Evolutionary conservation across 306 rosid genomes (phyloP).

Genomic region (Citrullus amarus): DNA sequence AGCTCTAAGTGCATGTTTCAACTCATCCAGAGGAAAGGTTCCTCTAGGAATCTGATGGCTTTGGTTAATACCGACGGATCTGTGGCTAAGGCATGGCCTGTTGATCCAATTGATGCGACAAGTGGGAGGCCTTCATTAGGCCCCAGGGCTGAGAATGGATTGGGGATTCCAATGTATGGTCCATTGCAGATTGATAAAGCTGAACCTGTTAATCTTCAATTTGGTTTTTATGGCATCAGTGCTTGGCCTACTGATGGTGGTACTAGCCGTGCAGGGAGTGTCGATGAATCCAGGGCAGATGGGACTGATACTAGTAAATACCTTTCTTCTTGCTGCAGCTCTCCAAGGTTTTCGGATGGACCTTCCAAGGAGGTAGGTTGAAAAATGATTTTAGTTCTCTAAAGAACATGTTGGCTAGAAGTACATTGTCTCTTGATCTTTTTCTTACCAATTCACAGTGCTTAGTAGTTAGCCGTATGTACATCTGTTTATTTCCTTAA

Average conservation of each 20-base stretch:
- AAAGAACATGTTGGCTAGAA: neutral
- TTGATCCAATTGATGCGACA: slow-evolving; percentile 52
- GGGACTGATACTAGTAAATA: slow-evolving; percentile 63
- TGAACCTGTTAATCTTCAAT: slow-evolving; percentile 88
- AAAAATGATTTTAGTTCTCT: neutral
- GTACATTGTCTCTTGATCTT: neutral
- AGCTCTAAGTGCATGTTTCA: slow-evolving; percentile 95
- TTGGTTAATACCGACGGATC: slow-evolving; percentile 86
- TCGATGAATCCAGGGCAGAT: slow-evolving; percentile 82
- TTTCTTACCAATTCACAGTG: neutral
- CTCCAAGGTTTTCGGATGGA: slow-evolving; percentile 74
- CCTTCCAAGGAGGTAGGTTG: slow-evolving; percentile 70
- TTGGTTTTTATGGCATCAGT: slow-evolving; percentile 89
- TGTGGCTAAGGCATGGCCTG: slow-evolving; percentile 98
- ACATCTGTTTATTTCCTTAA: neutral
- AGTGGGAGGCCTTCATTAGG: slow-evolving; percentile 55
- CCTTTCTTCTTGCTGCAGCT: slow-evolving; percentile 83
- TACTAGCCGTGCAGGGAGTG: slow-evolving; percentile 82
- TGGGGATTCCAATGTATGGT: slow-evolving; percentile 22
- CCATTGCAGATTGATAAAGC: slow-evolving; percentile 43
- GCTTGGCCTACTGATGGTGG: slow-evolving; percentile 98
- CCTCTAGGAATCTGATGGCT: slow-evolving; percentile 88
- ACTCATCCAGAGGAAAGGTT: slow-evolving; percentile 85
- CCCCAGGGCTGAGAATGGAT: slow-evolving; percentile 34
- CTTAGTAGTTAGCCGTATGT: neutral